These are phyloP conservation scores for Penicillium pancosmium DNA, from an alignment of 495 filamentous ascomycete species.

Conservation along the genomic window DNA sequence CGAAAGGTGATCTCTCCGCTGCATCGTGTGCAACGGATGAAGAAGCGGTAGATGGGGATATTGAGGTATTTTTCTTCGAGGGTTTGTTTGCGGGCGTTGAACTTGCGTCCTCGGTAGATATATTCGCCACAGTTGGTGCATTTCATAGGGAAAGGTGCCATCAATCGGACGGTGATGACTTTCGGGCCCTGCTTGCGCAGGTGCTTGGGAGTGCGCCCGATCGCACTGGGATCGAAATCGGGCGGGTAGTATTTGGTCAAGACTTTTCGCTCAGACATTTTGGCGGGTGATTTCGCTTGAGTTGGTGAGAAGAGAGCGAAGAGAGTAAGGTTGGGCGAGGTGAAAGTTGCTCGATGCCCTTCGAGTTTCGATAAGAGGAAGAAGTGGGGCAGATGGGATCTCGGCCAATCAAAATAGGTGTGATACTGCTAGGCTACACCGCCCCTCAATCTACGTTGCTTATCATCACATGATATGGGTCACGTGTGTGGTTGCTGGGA, in stretches of 20 bases:
- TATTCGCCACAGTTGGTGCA: constrained; percentile 91
- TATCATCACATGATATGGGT: neutral
- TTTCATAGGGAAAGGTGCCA: constrained; percentile 96
- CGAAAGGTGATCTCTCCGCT: constrained; percentile 89
- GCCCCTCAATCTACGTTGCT: neutral
- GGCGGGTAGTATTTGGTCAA: constrained; percentile 87
- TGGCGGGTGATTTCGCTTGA: constrained; percentile 18
- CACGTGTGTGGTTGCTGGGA: neutral
- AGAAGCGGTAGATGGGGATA: constrained; percentile 91
- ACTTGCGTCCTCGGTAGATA: constrained; percentile 96
- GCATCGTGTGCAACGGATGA: constrained; percentile 93
- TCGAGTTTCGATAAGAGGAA: too few species aligned
- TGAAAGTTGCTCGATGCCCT: neutral
- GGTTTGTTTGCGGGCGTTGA: constrained; percentile 95
- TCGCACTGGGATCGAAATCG: constrained; percentile 91
- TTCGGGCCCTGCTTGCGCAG: constrained; percentile 65
- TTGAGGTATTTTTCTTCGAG: constrained; percentile 88
- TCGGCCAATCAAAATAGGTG: too few species aligned
- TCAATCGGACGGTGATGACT: constrained; percentile 87
- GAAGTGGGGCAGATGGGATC: too few species aligned
- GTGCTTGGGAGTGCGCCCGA: constrained; percentile 73
- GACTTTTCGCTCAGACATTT: constrained; percentile 94
- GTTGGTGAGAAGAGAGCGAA: neutral
- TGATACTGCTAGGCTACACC: neutral
- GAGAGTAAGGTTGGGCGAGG: neutral